Conservation (phyloP, 345 rosid species). For the Gossypium arboreum region DNA sequence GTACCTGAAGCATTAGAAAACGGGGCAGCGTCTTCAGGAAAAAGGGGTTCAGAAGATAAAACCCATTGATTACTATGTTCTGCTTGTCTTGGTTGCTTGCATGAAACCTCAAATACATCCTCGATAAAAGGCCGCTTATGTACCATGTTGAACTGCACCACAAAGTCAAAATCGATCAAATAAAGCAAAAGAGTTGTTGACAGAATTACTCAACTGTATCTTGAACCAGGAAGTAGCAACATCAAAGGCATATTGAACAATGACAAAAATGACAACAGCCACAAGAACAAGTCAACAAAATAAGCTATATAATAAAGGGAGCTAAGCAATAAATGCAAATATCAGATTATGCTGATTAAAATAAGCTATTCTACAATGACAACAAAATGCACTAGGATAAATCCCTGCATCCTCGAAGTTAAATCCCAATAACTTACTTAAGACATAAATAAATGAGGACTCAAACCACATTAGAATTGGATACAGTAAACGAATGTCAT, state of each 20-base stretch:
- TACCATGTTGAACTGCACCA: constrained; percentile 34
- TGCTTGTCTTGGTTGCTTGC: constrained; percentile 37
- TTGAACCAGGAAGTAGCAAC: neutral
- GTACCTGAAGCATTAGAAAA: constrained; percentile 30
- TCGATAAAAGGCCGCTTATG: constrained; percentile 43
- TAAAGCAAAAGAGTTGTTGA: neutral
- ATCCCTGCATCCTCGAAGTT: too few relatives aligned
- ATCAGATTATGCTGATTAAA: neutral
- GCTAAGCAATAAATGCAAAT: neutral
- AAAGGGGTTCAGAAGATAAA: constrained; percentile 23
- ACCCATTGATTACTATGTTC: constrained; percentile 22
- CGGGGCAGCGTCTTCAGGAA: constrained; percentile 11
- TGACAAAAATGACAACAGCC: neutral
- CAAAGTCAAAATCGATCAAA: neutral
- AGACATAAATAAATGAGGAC: neutral
- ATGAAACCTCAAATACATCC: constrained; percentile 28
- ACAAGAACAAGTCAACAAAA: too few relatives aligned
- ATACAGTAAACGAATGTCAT: neutral
- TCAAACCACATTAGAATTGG: neutral
- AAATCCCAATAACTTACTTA: too few relatives aligned
- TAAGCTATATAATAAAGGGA: too few relatives aligned
- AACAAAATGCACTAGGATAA: too few relatives aligned
- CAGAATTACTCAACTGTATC: neutral
- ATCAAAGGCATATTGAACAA: neutral
- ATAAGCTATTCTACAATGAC: neutral